phyloP scores from a whole-genome alignment of 345 rosid species.

The Lepidium sativum region DNA sequence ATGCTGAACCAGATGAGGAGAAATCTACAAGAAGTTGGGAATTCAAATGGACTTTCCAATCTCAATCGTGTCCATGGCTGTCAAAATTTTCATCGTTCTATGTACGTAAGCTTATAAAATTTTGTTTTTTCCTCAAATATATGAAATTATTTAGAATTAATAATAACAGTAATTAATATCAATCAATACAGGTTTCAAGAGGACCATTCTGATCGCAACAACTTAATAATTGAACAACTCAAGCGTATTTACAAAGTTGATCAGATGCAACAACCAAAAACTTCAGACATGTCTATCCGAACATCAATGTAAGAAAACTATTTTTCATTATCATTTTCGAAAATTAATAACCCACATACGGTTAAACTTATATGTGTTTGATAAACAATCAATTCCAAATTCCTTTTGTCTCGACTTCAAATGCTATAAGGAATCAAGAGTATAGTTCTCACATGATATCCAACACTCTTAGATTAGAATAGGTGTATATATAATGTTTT shows the following conservation, averaged over 20 bases:
- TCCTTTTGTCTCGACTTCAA: background rate
- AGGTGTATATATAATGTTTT: background rate
- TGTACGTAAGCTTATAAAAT: background rate
- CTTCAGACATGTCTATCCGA: background rate
- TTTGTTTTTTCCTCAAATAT: background rate
- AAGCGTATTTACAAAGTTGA: background rate
- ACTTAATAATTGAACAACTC: background rate
- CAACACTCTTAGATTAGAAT: background rate
- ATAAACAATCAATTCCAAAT: background rate
- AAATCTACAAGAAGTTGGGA: conserved; percentile 4
- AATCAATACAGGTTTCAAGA: conserved; percentile 5
- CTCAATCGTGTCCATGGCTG: background rate
- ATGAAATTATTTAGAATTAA: background rate
- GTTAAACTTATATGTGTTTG: background rate
- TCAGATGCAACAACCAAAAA: conserved; percentile 1
- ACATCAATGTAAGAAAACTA: conserved; percentile 4
- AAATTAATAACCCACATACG: background rate
- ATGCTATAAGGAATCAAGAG: background rate
- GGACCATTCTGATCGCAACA: background rate
- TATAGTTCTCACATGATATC: background rate
- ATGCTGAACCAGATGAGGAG: conserved; percentile 3
- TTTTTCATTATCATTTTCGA: background rate
- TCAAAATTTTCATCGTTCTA: background rate
- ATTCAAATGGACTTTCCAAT: background rate
- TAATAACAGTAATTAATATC: background rate